Conservation (phyloP, 1,284 basidiomycete genomes). For the Phellopilus nigrolimitatus region DNA sequence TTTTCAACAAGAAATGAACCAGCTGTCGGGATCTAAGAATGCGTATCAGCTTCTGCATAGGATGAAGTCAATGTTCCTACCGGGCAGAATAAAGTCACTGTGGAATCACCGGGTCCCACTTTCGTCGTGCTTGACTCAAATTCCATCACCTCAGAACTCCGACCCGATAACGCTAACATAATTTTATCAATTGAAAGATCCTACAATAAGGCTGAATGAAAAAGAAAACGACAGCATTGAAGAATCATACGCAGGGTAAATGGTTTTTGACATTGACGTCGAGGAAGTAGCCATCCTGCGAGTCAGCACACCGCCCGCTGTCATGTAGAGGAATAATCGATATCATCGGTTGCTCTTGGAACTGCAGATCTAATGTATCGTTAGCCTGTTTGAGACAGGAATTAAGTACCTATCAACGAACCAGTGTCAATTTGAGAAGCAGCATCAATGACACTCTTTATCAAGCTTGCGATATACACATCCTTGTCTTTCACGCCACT, state of each 20-base stretch:
- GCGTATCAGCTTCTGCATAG: constrained; percentile 5
- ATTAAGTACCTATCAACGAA: constrained; percentile 27
- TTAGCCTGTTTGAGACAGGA: background rate
- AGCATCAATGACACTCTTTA: constrained; percentile 45
- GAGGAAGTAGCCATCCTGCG: constrained; percentile 62
- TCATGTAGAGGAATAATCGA: constrained; percentile 41
- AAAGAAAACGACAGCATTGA: background rate
- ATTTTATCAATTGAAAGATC: constrained; percentile 47
- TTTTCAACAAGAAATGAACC: constrained; percentile 5
- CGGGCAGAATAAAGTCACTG: constrained; percentile 57
- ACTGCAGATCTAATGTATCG: constrained; percentile 48
- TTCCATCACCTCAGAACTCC: constrained; percentile 50
- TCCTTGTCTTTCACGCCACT: constrained; percentile 45
- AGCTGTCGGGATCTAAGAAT: constrained; percentile 7
- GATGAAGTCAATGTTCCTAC: constrained; percentile 40
- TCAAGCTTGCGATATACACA: constrained; percentile 49
- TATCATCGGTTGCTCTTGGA: constrained; percentile 65
- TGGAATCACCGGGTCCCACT: constrained; percentile 51
- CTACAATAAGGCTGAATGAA: constrained; percentile 30
- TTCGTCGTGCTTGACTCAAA: constrained; percentile 38
- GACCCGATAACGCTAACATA: constrained; percentile 46
- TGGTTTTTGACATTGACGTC: constrained; percentile 54
- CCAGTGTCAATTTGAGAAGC: constrained; percentile 53
- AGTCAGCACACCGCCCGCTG: constrained; percentile 44
- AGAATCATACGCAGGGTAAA: constrained; percentile 64